Percentiles rank a stretch among this genome's conserved stretches.
phyloP scores from a whole-genome alignment of 2,329 filamentous ascomycete genomes.

The Thielaviopsis populi region DNA sequence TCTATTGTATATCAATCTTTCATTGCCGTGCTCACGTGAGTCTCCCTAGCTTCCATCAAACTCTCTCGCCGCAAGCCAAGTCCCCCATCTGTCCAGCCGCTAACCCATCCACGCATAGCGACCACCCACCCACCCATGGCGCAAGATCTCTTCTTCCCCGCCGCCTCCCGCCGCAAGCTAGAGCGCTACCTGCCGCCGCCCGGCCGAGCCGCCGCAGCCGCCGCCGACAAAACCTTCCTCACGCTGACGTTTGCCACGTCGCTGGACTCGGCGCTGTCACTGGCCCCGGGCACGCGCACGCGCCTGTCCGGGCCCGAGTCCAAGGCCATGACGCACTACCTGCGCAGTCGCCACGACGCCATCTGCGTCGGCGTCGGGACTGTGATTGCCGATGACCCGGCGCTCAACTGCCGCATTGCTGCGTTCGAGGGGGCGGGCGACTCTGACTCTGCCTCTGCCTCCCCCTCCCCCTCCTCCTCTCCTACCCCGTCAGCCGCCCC shows the following conservation, averaged over 20 bases:
- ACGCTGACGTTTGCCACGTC: conserved; percentile 87
- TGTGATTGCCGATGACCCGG: conserved; percentile 69
- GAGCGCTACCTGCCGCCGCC: conserved; percentile 24
- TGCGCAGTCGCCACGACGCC: conserved; percentile 67
- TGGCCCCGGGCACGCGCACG: conserved; percentile 67
- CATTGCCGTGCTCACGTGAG: not conserved
- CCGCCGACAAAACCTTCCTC: conserved; percentile 31
- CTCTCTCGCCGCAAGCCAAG: not conserved
- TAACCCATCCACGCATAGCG: not conserved
- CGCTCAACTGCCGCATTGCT: conserved; percentile 64
- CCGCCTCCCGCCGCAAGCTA: conserved; percentile 23
- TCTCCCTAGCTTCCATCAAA: not conserved
- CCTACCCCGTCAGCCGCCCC: conserved; percentile 24
- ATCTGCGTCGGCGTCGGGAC: conserved; percentile 79
- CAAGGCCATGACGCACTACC: conserved; percentile 86
- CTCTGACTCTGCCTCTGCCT: not conserved
- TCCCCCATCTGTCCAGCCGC: too few relatives aligned
- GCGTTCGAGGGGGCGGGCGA: conserved; percentile 26
- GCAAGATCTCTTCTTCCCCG: conserved; percentile 24
- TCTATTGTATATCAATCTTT: not conserved
- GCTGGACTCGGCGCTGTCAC: conserved; percentile 65
- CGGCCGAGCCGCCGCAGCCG: not conserved
- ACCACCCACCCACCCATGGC: conserved; percentile 21
- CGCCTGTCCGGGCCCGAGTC: conserved; percentile 66
- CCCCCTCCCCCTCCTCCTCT: conserved; percentile 24